Evolutionary conservation across 768 basidiomycete species (phyloP).

Genomic region (Leccinum fibrillosum): DNA sequence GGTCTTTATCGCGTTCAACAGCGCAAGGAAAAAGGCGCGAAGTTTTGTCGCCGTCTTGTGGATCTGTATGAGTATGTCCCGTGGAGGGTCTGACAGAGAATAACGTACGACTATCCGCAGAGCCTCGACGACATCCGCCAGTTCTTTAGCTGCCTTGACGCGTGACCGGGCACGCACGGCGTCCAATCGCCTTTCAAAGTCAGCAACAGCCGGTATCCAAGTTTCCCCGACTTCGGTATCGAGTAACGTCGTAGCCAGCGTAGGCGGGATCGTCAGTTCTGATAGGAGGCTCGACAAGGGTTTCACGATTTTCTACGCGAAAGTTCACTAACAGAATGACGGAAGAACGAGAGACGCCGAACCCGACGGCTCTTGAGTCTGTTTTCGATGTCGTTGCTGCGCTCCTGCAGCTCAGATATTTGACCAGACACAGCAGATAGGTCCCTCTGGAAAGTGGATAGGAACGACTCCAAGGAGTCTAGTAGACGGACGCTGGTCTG

Average conservation of each 20-base stretch:
- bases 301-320: conserved; percentile 76
- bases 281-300: conserved; percentile 78
- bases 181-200: conserved; percentile 74
- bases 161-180: conserved; percentile 69
- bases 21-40: conserved; percentile 76
- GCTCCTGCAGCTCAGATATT: conserved; percentile 88
- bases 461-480: conserved; percentile 84
- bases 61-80: conserved; percentile 1
- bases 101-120: conserved; percentile 78
- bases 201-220: conserved; percentile 83
- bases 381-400: conserved; percentile 88
- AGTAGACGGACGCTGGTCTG: conserved; percentile 86
- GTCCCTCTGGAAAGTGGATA: conserved; percentile 94
- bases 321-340: conserved; percentile 1
- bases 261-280: conserved; percentile 80
- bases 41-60: conserved; percentile 84
- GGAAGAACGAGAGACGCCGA: conserved; percentile 23
- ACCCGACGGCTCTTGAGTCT: conserved; percentile 84
- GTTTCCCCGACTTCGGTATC: conserved; percentile 82
- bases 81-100: not conserved
- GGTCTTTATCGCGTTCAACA: conserved; percentile 77
- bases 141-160: conserved; percentile 82
- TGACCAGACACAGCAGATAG: conserved; percentile 93
- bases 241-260: conserved; percentile 70
- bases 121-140: conserved; percentile 82